Evolutionary conservation across 495 filamentous ascomycete genomes (phyloP), one percentile per base, ranked within the genome.

Genomic region (Lasiosphaeria hispida): DNA sequence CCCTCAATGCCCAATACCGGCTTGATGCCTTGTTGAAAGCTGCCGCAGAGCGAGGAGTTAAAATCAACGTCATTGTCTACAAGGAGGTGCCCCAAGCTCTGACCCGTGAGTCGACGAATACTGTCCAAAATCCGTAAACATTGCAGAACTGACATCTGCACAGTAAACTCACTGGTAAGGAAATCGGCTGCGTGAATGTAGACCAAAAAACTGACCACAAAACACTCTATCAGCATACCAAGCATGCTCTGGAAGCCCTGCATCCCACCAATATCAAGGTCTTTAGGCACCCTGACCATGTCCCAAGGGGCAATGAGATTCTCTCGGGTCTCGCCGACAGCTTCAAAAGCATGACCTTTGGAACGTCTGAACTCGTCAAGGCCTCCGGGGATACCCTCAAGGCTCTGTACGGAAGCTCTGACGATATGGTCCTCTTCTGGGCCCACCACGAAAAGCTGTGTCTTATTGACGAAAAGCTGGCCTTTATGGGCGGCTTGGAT

Each of bases 391-490:
- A 92, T 56, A 74, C 84, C 0, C 63, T 95, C 30, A 86, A 91
- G 65, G 80, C 82, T 1, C 71, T 97, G 2, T 97, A 96, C 64
- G 93, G 93, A 44, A 74, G 74, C 52, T 81, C 85, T 47, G 89
- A 92, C 33, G 91, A 88, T 53, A 83, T 88, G 5, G 87, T 96
- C 15, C 72, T 97, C 4, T 97, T 91, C 71, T 97, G 92, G 92
- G 92, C 93, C 0, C 93, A 97, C 61, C 93, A 96, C 59, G 93
- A 97, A 71, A 97, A 97, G 73, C 79, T 97, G 7, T 93, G 88
- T 60, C 63, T 96, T 9, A 73, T 97, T 36, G 93, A 97, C 69
- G 84, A 87, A 1, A 74, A 77, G 9, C 81, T 85, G 61, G 92
- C 89, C 15, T 97, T 97, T 68, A 97, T 96, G 93, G 93, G 93